Conservation (phyloP, 768 basidiomycete genomes). For the Candolleomyces eurysporus region DNA sequence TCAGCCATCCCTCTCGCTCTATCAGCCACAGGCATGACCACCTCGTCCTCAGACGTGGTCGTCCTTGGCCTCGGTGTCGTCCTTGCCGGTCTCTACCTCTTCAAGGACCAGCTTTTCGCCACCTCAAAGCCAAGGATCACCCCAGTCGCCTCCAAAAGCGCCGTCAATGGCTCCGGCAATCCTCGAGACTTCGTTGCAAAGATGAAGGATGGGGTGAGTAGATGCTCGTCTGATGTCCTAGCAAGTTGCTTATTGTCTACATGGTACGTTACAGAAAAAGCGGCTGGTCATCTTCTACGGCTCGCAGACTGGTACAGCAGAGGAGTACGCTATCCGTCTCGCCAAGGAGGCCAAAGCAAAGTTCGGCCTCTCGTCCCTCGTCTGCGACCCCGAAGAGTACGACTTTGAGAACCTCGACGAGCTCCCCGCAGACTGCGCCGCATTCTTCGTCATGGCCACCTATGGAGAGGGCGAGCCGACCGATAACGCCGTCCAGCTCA, state of each 20-base stretch:
- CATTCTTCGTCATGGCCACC: conserved; percentile 95
- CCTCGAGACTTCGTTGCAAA: conserved; percentile 93
- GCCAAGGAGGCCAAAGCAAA: conserved; percentile 98
- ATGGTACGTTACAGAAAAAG: conserved; percentile 67
- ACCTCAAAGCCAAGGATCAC: conserved; percentile 61
- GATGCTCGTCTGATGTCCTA: background rate
- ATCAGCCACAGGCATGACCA: conserved; percentile 47
- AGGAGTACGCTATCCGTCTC: conserved; percentile 95
- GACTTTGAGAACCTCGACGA: conserved; percentile 96
- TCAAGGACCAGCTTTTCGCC: conserved; percentile 76
- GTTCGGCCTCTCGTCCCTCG: conserved; percentile 92
- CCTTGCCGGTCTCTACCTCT: conserved; percentile 78
- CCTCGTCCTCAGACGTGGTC: conserved; percentile 69
- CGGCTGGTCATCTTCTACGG: conserved; percentile 97
- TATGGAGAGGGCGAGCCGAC: conserved; percentile 99
- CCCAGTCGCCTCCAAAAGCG: conserved; percentile 41
- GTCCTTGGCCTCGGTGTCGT: conserved; percentile 73
- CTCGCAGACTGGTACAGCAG: conserved; percentile 97
- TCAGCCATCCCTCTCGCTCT: conserved; percentile 36
- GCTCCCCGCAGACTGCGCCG: conserved; percentile 82
- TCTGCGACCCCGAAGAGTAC: conserved; percentile 98
- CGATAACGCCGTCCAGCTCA: conserved; percentile 92
- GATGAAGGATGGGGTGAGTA: conserved; percentile 88
- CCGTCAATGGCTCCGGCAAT: conserved; percentile 71
- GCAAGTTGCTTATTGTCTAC: background rate